These are phyloP conservation scores for Benincasa hispida DNA, from an alignment of 306 rosid species.

Conservation along the genomic window DNA sequence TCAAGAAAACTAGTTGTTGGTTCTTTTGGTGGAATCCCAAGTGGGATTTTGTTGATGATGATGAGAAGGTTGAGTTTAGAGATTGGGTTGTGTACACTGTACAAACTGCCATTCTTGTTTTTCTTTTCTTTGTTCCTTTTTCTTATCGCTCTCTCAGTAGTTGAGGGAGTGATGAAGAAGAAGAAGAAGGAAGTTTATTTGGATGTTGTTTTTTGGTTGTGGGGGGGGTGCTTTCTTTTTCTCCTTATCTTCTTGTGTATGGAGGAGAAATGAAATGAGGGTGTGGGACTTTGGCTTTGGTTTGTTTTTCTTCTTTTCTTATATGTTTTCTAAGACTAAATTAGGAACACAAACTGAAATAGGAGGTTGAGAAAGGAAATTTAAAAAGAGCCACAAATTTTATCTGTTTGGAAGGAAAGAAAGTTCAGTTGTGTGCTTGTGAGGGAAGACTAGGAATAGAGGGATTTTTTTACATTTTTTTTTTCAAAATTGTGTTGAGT, in stretches of 20 bases:
- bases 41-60: conserved; percentile 49
- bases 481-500: too few relatives aligned
- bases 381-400: conserved; percentile 18
- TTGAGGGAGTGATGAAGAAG: conserved; percentile 22
- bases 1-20: conserved; percentile 47
- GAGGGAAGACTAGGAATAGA: background rate
- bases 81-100: conserved; percentile 80
- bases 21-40: conserved; percentile 56
- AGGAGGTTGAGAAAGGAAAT: conserved; percentile 17
- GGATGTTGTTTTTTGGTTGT: background rate
- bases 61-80: conserved; percentile 50
- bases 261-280: conserved; percentile 18
- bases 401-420: conserved; percentile 19
- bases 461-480: too few relatives aligned
- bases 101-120: conserved; percentile 33
- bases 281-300: background rate
- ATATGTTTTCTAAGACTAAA: background rate
- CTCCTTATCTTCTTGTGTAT: background rate
- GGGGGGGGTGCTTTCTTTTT: background rate
- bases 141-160: conserved; percentile 6
- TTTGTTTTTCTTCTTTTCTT: background rate
- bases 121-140: background rate
- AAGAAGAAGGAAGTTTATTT: conserved; percentile 12
- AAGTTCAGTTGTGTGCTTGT: conserved; percentile 12
- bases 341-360: background rate